phyloP scores from a whole-genome alignment of 306 rosid species.

The Glycine latifolia region DNA sequence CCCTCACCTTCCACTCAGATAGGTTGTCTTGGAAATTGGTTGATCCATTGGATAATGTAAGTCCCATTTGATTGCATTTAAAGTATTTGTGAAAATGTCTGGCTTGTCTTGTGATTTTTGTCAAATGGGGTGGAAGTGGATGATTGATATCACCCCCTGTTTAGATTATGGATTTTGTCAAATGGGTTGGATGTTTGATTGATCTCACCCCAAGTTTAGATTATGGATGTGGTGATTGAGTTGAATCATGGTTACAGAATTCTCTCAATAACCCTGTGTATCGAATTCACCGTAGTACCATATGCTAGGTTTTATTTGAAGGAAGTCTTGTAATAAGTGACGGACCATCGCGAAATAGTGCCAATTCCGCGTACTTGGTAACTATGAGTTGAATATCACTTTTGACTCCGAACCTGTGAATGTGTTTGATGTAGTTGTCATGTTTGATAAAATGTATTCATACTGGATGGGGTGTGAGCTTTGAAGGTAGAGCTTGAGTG shows the following conservation, averaged over 20 bases:
- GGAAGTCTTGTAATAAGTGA: neutral
- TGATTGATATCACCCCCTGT: neutral
- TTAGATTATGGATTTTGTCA: slow-evolving; percentile 1
- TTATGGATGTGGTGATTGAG: slow-evolving; percentile 5
- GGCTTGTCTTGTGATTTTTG: slow-evolving; percentile 21
- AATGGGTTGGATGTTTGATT: slow-evolving; percentile 2
- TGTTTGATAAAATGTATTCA: neutral
- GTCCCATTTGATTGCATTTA: slow-evolving; percentile 16
- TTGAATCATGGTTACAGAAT: neutral
- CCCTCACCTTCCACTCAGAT: slow-evolving; percentile 62
- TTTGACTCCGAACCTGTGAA: neutral
- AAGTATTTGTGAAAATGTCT: slow-evolving; percentile 15
- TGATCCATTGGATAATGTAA: slow-evolving; percentile 56
- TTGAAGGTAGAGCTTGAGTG: neutral
- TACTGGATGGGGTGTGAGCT: neutral
- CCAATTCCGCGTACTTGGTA: neutral
- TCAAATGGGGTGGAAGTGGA: slow-evolving; percentile 5
- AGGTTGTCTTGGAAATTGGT: slow-evolving; percentile 74
- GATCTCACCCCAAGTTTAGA: slow-evolving; percentile 1
- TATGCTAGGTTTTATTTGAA: neutral
- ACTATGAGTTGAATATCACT: slow-evolving; percentile 11
- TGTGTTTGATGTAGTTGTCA: neutral
- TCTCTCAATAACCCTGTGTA: neutral
- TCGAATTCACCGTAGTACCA: neutral
- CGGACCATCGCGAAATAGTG: neutral